A percentile compares a stretch with the other conserved stretches of the same genome.
Evolutionary conservation across 257 asterid genomes (phyloP).

Genomic region (Rehmannia glutinosa): DNA sequence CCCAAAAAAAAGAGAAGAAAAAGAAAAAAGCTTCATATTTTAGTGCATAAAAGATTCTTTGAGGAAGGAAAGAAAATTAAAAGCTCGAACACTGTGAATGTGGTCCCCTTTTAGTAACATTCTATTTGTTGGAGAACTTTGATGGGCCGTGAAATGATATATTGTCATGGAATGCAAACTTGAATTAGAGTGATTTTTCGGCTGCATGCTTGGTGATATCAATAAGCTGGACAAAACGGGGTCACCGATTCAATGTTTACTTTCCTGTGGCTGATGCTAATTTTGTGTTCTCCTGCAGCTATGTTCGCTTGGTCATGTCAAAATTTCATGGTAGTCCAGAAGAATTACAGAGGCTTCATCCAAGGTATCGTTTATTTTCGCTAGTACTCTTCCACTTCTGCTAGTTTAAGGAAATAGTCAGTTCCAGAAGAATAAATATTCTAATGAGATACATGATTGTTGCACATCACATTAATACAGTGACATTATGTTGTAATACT

Average conservation of each 20-base stretch:
- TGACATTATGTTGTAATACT: no score
- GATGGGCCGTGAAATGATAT: not conserved
- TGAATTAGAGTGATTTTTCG: no score
- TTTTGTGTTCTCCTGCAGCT: conserved; percentile 42
- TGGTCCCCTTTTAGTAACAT: not conserved
- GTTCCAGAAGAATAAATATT: not conserved
- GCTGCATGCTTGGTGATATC: not conserved
- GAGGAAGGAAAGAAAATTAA: not conserved
- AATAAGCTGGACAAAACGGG: not conserved
- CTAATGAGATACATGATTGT: not conserved
- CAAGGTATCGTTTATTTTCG: conserved; percentile 50
- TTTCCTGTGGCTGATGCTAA: not conserved
- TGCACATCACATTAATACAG: no score
- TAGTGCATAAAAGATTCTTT: not conserved
- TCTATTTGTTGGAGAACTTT: not conserved
- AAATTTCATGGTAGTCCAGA: conserved; percentile 45
- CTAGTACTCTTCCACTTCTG: not conserved
- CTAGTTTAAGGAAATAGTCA: not conserved
- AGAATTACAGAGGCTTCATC: conserved; percentile 62
- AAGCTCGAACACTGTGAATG: not conserved
- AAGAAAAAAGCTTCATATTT: not conserved
- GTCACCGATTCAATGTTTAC: not conserved
- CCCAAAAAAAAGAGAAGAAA: no score
- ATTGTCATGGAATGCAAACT: no score
- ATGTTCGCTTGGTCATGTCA: conserved; percentile 89